Percentiles rank a stretch among this genome's conserved stretches.
Conservation (phyloP, 1,284 basidiomycete species). For the Caloboletus inedulis region DNA sequence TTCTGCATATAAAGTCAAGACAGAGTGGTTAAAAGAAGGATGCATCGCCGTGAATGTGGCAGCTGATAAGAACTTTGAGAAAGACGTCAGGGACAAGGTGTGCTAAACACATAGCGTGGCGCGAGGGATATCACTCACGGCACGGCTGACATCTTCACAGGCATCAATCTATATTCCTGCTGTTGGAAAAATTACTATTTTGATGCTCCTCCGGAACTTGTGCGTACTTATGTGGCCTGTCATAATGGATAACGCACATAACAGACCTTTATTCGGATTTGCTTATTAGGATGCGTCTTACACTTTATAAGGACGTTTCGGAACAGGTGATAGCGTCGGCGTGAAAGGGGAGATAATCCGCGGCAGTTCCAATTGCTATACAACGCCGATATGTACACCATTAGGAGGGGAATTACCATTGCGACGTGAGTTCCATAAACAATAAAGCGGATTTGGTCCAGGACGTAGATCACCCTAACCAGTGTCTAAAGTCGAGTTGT, state of each 20-base stretch:
- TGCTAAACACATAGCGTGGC: conserved; percentile 14
- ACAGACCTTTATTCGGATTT: neutral
- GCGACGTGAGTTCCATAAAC: conserved; percentile 18
- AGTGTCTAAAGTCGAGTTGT: conserved; percentile 20
- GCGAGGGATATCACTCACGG: conserved; percentile 13
- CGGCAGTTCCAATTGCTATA: conserved; percentile 24
- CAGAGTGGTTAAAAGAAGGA: conserved; percentile 87
- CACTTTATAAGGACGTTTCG: conserved; percentile 56
- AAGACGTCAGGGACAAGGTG: conserved; percentile 88
- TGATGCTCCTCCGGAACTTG: conserved; percentile 95
- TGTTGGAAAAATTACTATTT: conserved; percentile 95
- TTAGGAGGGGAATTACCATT: conserved; percentile 31
- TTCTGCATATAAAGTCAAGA: conserved; percentile 87
- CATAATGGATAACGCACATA: conserved; percentile 3
- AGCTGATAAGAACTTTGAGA: conserved; percentile 96
- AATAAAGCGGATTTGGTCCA: conserved; percentile 12
- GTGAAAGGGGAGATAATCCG: conserved; percentile 17
- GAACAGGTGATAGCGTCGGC: conserved; percentile 1
- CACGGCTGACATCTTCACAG: conserved; percentile 37
- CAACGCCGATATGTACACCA: conserved; percentile 36
- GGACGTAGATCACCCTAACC: conserved; percentile 11
- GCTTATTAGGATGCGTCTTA: conserved; percentile 60
- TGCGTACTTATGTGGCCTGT: conserved; percentile 37
- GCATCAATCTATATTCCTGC: conserved; percentile 90
- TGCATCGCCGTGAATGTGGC: conserved; percentile 93